A percentile compares a stretch with the other conserved stretches of the same genome.
Evolutionary conservation across 2,329 filamentous ascomycete genomes (phyloP).

Genomic region (Chrysoporthe austroafricana): DNA sequence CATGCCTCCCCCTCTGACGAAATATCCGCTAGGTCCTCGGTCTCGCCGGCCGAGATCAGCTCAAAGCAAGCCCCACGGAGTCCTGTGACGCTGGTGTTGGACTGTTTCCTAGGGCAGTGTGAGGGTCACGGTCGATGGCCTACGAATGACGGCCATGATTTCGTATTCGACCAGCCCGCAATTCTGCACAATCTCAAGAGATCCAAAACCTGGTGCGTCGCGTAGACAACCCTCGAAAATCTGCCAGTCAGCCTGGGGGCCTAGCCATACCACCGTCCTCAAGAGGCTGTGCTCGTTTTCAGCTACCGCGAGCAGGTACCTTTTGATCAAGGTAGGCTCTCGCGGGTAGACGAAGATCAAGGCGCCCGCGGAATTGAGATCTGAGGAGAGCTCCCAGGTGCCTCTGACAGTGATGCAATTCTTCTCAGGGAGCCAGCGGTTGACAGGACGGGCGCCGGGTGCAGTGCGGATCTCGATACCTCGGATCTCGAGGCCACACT

Average conservation of each 20-base stretch:
- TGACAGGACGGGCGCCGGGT: neutral
- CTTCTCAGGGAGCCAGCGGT: slow-evolving; percentile 22
- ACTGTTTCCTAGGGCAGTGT: neutral
- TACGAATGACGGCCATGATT: slow-evolving; percentile 20
- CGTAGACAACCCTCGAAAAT: slow-evolving; percentile 8
- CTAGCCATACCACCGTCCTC: slow-evolving; percentile 20
- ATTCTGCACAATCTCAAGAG: neutral
- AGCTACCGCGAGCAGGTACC: slow-evolving; percentile 15
- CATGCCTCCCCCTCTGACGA: neutral
- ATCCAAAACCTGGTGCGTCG: slow-evolving; percentile 2
- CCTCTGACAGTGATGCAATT: slow-evolving; percentile 18
- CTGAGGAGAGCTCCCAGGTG: slow-evolving; percentile 22
- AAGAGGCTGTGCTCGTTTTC: neutral
- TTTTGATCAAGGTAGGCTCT: slow-evolving; percentile 10
- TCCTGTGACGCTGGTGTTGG: neutral
- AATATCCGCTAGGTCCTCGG: neutral
- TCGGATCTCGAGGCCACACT: slow-evolving; percentile 1
- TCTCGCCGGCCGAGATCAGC: neutral
- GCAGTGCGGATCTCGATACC: slow-evolving; percentile 23
- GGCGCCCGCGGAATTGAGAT: neutral
- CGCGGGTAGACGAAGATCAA: slow-evolving; percentile 27
- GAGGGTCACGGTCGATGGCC: neutral
- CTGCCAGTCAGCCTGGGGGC: slow-evolving; percentile 23
- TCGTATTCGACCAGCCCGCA: slow-evolving; percentile 24
- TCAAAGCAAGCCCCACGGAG: neutral